These are phyloP conservation scores for Scalesia atractyloides DNA, from an alignment of 129 eudicot species.

Conservation along the genomic window DNA sequence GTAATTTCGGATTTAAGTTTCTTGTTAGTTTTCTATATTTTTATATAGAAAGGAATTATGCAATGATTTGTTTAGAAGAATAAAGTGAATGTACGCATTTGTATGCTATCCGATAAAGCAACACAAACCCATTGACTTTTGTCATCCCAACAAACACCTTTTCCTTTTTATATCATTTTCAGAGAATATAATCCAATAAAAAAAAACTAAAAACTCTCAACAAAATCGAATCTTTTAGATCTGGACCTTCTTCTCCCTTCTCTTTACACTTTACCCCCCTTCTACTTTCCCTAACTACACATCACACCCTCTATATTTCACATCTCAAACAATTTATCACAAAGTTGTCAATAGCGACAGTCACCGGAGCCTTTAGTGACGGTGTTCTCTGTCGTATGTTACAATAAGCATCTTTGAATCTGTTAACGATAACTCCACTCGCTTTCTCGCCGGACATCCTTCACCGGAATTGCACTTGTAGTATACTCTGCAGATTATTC, in stretches of 20 bases:
- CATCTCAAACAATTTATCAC: background rate
- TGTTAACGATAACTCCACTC: conserved; percentile 55
- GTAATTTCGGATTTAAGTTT: no score
- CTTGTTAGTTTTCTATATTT: no score
- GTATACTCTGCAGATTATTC: conserved; percentile 54
- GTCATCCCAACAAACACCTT: conserved; percentile 20
- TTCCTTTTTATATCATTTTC: background rate
- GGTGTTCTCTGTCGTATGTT: conserved; percentile 84
- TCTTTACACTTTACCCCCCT: conserved; percentile 28
- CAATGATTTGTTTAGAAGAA: background rate
- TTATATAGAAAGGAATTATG: background rate
- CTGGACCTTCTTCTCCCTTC: background rate
- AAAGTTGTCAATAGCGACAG: background rate
- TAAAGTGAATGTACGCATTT: background rate
- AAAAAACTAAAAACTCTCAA: background rate
- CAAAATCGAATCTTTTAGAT: conserved; percentile 36
- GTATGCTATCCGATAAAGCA: background rate
- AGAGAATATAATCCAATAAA: conserved; percentile 4
- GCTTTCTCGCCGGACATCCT: conserved; percentile 83
- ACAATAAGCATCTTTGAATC: conserved; percentile 77
- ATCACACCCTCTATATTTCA: conserved; percentile 12
- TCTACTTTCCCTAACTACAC: conserved; percentile 28
- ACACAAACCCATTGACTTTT: conserved; percentile 21
- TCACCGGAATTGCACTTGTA: conserved; percentile 65
- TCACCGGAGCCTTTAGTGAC: conserved; percentile 20